Percentiles rank a stretch among this genome's conserved stretches.
Evolutionary conservation across 140 eudicot genomes (phyloP).

Genomic region (Oenanthe javanica): DNA sequence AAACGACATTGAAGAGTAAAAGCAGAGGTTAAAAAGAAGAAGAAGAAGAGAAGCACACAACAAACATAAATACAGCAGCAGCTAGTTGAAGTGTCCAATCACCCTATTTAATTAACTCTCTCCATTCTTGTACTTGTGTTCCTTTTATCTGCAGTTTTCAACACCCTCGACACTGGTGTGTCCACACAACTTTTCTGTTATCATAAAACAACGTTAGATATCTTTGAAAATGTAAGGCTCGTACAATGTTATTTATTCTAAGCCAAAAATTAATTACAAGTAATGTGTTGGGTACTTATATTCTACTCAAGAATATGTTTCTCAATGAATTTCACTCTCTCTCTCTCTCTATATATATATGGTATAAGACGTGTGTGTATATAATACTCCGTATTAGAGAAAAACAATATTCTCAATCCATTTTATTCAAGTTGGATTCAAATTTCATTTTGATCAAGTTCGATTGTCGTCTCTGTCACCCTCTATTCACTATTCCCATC

Average conservation of each 20-base stretch:
- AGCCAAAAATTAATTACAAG: too few relatives aligned
- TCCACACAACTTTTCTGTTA: neutral
- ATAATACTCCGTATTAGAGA: too few relatives aligned
- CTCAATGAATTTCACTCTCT: too few relatives aligned
- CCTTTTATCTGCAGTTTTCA: neutral
- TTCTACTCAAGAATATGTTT: too few relatives aligned
- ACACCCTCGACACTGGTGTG: neutral
- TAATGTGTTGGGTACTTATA: too few relatives aligned
- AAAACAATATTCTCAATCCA: too few relatives aligned
- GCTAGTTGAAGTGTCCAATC: neutral
- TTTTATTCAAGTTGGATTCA: too few relatives aligned
- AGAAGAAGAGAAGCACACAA: neutral
- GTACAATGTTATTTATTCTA: neutral
- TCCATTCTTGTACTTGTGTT: slow-evolving; percentile 3
- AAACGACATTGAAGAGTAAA: slow-evolving; percentile 3
- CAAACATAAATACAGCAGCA: neutral
- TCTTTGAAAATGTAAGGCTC: neutral
- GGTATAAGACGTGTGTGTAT: too few relatives aligned
- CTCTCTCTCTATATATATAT: too few relatives aligned
- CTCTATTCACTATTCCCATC: too few relatives aligned
- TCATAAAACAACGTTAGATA: neutral
- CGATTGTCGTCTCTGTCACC: too few relatives aligned
- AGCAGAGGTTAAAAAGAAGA: neutral
- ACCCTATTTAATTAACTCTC: neutral
- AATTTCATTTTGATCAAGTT: too few relatives aligned